Evolutionary conservation across 164 flowering plant genomes (phyloP), one percentile per base, ranked within the genome.

Genomic region (Cinnamomum micranthum): DNA sequence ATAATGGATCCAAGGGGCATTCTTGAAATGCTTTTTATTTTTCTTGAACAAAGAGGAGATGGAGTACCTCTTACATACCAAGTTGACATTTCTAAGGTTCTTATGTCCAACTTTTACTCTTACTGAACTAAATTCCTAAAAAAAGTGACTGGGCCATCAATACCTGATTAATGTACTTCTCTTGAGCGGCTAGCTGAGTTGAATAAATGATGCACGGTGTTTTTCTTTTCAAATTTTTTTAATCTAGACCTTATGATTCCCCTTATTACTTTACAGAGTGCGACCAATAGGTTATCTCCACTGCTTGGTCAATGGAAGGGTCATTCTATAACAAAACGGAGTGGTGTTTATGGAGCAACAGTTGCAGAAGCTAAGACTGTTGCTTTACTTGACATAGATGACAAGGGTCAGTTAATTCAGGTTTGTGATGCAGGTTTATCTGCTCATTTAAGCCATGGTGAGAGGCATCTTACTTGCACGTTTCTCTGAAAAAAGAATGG

Each of bases 271-370:
- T 55, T 84, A 70, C 71, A 74, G 76, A 65, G 68, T 68, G 50
- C 6, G 31, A 67, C 74, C 55, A 80, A 82, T 78, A 82, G 92
- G 85, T 80, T 95, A 70, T 9, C 47, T 31, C 89, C 92, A 51
- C 86, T 88, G 79, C 91, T 95, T 75, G 99, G 99, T 50, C 85
- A 73, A 31, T 95, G 99, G 99, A 84, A 89, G 77, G 98, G 99
- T 51, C 88, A 84, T 76, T 92, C 98, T 5, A 15, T 86, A 52
- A 95, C 99, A 33, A 95, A 91, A 69, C 89, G 98, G 51, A 95
- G 92, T 84, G 98, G 99, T 76, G 92, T 93, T 74, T 95, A 93
- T 85, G 98, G 97, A 74, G 88, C 98, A 19, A 95, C 99, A 77
- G 78, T 91, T 74, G 84, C 90, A 64, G 89, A 91, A 86, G 95